phyloP scores from a whole-genome alignment of 495 filamentous ascomycete genomes.

The Parathielavia hyrcaniae region DNA sequence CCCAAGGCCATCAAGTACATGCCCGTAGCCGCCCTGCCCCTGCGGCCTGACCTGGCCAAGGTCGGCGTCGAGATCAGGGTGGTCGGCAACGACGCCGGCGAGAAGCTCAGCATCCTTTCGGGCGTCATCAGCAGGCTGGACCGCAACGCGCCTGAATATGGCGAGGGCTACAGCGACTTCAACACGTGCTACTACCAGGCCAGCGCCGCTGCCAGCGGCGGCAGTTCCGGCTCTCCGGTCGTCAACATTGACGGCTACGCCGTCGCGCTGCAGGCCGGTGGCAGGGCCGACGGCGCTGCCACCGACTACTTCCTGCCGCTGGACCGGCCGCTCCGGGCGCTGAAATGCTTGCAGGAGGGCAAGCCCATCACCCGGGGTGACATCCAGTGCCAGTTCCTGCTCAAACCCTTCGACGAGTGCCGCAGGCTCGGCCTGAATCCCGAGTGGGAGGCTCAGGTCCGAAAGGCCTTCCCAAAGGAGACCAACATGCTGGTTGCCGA shows the following conservation, averaged over 20 bases:
- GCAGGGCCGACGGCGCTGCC: conserved; percentile 85
- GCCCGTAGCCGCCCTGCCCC: conserved; percentile 68
- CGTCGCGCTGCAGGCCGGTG: conserved; percentile 90
- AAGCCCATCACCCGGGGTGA: conserved; percentile 76
- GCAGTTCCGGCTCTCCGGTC: conserved; percentile 93
- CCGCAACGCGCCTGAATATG: conserved; percentile 95
- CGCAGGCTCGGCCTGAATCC: conserved; percentile 77
- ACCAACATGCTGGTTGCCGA: conserved; percentile 96
- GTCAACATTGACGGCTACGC: conserved; percentile 92
- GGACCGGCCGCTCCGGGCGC: conserved; percentile 77
- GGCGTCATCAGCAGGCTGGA: conserved; percentile 95
- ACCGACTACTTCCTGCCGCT: conserved; percentile 97
- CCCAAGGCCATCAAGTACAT: conserved; percentile 95
- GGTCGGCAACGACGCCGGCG: conserved; percentile 96
- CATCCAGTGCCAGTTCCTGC: conserved; percentile 96
- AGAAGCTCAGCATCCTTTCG: conserved; percentile 96
- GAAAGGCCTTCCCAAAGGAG: conserved; percentile 80
- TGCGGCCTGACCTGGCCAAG: conserved; percentile 81
- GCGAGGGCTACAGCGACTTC: conserved; percentile 97
- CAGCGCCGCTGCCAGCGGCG: conserved; percentile 90
- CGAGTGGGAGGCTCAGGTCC: conserved; percentile 77
- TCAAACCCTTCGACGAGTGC: conserved; percentile 97
- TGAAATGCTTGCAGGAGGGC: conserved; percentile 74
- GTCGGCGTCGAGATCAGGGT: conserved; percentile 93
- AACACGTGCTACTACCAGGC: conserved; percentile 99